Base-by-base conservation (phyloP, 1,139 yeast species). In the Scheffersomyces segobiensis region DNA sequence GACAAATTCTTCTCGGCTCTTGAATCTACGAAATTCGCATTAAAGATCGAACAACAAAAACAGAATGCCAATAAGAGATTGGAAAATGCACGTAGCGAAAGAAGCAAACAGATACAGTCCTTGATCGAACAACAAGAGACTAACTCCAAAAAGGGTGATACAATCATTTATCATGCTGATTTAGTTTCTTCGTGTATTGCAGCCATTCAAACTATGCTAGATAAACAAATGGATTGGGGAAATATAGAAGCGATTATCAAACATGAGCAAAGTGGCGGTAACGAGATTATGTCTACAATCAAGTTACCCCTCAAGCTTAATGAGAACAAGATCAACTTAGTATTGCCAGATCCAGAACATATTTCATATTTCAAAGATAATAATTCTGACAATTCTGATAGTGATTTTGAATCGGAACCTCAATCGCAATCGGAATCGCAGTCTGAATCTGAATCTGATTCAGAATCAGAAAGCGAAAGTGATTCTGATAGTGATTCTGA, bases 191-290 rank as follows among this genome's bases (percentile, higher is more conserved):
- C 85, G 26, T 93, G 96, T 53, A 87, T 85, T 59, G 75, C 71
- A 17, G 88, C 91, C 12, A 89, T 95, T 8, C 88, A 87, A 59
- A 78, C 78, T 0, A 75, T 91, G 57, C 64, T 93, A 5, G 87
- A 88, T 56, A 96, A 91, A 69, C 96, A 92, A 63, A 91, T 92
- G 93, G 98, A 95, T 70, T 95, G 99, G 99, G 83, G 86, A 46
- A 90, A 92, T 62, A 93, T 93, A 60, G 97, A 90, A 69, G 87
- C 88, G 63, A 76, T 88, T 57, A 87, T 95, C 56, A 77, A 82
- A 56, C 80, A 87, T 54, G 97, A 93, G 66, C 88, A 91, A 65
- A 73, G 78, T 1, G 83, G 88, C 63, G 88, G 88, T 0, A 90
- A 89, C 65, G 71, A 76, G 3, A 78, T 88, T 55, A 97, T 98